Evolutionary conservation across 2,329 filamentous ascomycete species (phyloP), one percentile per base, ranked within the genome.

Genomic region (Pezizomycotina sp.): DNA sequence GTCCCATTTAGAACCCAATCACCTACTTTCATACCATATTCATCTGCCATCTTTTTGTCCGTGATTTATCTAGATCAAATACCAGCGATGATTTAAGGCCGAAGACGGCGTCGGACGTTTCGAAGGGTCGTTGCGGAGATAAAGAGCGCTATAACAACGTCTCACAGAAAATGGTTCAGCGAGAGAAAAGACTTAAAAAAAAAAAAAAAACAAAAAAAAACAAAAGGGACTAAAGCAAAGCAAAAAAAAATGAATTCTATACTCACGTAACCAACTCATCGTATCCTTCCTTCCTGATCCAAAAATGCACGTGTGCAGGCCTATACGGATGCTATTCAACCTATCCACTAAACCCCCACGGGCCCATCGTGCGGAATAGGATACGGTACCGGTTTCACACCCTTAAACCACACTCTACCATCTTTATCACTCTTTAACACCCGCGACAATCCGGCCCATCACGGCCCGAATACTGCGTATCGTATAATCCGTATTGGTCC

Each of bases 291-390:
- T 81, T 83, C 53, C 75, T 71, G 59, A 92, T 83, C 78, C 91
- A 89, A 51, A 89, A 89, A 56, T 89, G 80, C 64, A 86, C 69
- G 56, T 89, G 80, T 13, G 73, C 69, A 1, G 80, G 81, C 34
- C 81, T 61, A 61, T 72, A 84, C 37, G 72, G 71, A 59, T 89
- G 81, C n/a, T n/a, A n/a, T 24, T 21, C 25, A 27, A 27, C 6
- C n/a, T 22, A 18, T 10, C 20, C 19, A 6, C 12, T 20, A 13
- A 8, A 7, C 5, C n/a, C 8, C 10, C 4, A 15, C 20, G 16
- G n/a, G 19, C 6, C 79, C 80, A 57, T 92, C 81, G 50, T 80
- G 66, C 1, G 81, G 80, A 50, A 91, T 89, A 0, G 79, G 76
- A 57, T 92, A 92, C 34, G 76, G 73, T 39, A 92, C 81, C 0